Evolutionary conservation across 352 stramenopile species (phyloP), one percentile per base, ranked within the genome.

Genomic region (Phytophthora palmivora): DNA sequence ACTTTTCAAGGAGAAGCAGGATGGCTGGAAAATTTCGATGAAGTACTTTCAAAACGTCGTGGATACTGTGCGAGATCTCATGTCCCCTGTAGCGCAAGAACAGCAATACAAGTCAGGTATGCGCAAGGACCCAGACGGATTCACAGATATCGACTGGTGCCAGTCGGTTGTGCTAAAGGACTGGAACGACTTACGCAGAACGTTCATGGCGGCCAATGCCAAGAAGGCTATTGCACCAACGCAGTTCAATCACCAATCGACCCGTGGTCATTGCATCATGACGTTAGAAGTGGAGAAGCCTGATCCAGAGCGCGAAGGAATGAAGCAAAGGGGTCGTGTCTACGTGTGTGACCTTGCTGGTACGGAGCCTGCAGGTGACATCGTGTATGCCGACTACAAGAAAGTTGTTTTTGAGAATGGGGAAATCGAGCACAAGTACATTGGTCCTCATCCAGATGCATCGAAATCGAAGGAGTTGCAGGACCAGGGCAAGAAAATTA

Each of bases 41-140:
- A 98, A 98, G 77, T 98, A 98, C 69, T 98, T 98, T 66, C 94
- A 98, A 65, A 98, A 98, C 67, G 94, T 98, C 34, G 94, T 98
- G 7, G 94, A 98, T 72, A 98, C 89, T 3, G 92, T 98, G 39
- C 88, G 94, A 26, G 94, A 98, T 70, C 83, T 98, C 58, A 97
- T 98, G 90, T 97, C 88, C 6, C 92, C 94, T 2, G 79, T 97
- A 44, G 92, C 85, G 2, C 87, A 97, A 59, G 94, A 98, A 51
- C 90, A 98, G 69, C 83, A 95, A 61, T 98, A 98, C 86, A 98
- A 98, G 54, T 92, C 86, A 14, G 94, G 94, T 28, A 98, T 98
- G 94, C 79, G 82, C 34, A 98, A 98, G 63, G 94, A 98, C 63
- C 55, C 79, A 18, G 92, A 98, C 58, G 94, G 94, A 21, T 98